Evolutionary conservation across 345 rosid species (phyloP).

Genomic region (Pistacia vera): DNA sequence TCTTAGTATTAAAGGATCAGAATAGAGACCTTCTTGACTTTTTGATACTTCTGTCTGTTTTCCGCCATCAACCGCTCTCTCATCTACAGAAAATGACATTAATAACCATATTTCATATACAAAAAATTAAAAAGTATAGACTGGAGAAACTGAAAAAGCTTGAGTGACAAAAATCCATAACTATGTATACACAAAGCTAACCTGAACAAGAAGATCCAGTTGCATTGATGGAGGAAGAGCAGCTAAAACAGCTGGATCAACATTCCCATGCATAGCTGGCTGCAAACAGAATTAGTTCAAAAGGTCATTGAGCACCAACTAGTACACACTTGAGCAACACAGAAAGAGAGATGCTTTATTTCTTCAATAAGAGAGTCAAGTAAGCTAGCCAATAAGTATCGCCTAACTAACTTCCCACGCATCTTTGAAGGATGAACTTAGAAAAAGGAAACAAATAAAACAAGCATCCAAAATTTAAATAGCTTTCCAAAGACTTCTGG

Average conservation of each 20-base stretch:
- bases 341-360: neutral
- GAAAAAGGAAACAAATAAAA: constrained; percentile 1
- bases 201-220: constrained; percentile 51
- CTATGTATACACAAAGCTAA: constrained; percentile 5
- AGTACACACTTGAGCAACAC: neutral
- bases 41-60: constrained; percentile 92
- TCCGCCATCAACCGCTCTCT: constrained; percentile 96
- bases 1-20: neutral
- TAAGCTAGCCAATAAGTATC: neutral
- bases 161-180: constrained; percentile 14
- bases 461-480: neutral
- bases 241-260: constrained; percentile 51
- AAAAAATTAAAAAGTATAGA: neutral
- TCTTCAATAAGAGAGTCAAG: neutral
- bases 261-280: constrained; percentile 42
- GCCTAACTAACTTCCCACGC: neutral
- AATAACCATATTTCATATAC: constrained; percentile 15
- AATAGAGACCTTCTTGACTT: constrained; percentile 84
- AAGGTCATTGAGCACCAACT: neutral
- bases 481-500: neutral
- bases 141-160: constrained; percentile 15
- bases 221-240: constrained; percentile 57
- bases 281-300: constrained; percentile 27
- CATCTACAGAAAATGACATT: constrained; percentile 54
- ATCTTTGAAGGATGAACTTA: neutral